Percentiles rank a stretch among this genome's conserved stretches.
Evolutionary conservation across 352 stramenopile species (phyloP).

Genomic region (Blastocystis sp.): DNA sequence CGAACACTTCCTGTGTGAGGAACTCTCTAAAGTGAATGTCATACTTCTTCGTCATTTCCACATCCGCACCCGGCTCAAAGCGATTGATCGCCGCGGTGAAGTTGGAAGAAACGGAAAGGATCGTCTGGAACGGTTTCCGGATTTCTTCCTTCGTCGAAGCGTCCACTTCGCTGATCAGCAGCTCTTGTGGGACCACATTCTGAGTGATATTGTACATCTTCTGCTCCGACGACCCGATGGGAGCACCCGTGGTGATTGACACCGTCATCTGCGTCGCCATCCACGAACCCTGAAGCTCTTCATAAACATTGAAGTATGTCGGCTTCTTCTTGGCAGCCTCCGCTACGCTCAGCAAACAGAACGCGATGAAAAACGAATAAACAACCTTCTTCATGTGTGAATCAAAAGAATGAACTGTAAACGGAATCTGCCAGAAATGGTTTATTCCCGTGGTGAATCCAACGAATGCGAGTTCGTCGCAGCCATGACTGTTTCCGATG

Average conservation of each 20-base stretch:
- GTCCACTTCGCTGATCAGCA: constrained; percentile 29
- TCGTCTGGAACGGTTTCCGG: constrained; percentile 18
- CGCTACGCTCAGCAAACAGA: background rate
- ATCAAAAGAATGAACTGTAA: too few species aligned
- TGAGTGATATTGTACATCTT: constrained; percentile 49
- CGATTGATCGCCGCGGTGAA: constrained; percentile 29
- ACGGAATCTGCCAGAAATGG: too few species aligned
- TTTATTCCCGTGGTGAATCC: too few species aligned
- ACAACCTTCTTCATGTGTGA: constrained; percentile 32
- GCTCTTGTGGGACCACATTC: constrained; percentile 43
- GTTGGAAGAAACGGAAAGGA: constrained; percentile 45
- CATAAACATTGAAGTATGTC: constrained; percentile 45
- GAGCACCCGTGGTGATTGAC: constrained; percentile 31
- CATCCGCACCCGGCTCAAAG: constrained; percentile 41
- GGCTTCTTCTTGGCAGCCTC: background rate
- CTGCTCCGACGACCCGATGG: background rate
- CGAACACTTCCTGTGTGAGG: constrained; percentile 38
- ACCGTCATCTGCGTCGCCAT: background rate
- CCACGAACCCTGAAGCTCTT: constrained; percentile 31
- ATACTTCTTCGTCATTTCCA: constrained; percentile 32
- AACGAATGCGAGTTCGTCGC: too few species aligned
- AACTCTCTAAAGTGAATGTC: constrained; percentile 6
- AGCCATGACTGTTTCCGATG: too few species aligned
- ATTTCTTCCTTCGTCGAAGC: constrained; percentile 19
- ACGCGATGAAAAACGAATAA: background rate